These are phyloP conservation scores for Berberis vulgaris DNA, from an alignment of 164 flowering plant species.

Conservation along the genomic window DNA sequence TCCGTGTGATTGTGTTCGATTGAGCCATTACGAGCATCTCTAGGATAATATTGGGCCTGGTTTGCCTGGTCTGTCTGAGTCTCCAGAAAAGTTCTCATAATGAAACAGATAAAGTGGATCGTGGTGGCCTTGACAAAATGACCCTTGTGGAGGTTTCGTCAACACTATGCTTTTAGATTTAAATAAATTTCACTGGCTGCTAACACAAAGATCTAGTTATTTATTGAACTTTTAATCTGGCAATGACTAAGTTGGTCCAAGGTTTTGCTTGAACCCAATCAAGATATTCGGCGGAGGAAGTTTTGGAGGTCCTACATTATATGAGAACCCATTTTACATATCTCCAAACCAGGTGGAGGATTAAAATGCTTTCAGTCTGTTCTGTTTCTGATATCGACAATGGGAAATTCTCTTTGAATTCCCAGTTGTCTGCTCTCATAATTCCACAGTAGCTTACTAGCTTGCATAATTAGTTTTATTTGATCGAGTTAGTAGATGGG, in stretches of 20 bases:
- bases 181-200: too few species aligned
- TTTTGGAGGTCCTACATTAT: conserved; percentile 10
- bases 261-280: conserved; percentile 10
- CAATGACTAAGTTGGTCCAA: conserved; percentile 6
- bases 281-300: conserved; percentile 5
- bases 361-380: too few species aligned
- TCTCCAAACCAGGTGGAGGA: conserved; percentile 9
- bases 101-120: conserved; percentile 69
- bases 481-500: too few species aligned
- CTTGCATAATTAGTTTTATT: too few species aligned
- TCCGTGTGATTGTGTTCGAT: too few species aligned
- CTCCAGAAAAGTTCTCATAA: conserved; percentile 24
- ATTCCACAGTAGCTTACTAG: too few species aligned
- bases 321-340: conserved; percentile 8
- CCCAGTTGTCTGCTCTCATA: too few species aligned
- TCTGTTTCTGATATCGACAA: too few species aligned
- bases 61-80: too few species aligned
- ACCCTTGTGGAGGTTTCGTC: conserved; percentile 83
- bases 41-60: too few species aligned
- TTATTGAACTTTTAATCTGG: background rate
- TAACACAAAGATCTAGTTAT: background rate
- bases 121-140: conserved; percentile 87
- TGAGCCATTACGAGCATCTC: too few species aligned
- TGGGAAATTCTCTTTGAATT: too few species aligned
- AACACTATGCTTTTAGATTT: background rate